phyloP scores from a whole-genome alignment of 2,329 filamentous ascomycete species.

The Tolypocladium tropicale region DNA sequence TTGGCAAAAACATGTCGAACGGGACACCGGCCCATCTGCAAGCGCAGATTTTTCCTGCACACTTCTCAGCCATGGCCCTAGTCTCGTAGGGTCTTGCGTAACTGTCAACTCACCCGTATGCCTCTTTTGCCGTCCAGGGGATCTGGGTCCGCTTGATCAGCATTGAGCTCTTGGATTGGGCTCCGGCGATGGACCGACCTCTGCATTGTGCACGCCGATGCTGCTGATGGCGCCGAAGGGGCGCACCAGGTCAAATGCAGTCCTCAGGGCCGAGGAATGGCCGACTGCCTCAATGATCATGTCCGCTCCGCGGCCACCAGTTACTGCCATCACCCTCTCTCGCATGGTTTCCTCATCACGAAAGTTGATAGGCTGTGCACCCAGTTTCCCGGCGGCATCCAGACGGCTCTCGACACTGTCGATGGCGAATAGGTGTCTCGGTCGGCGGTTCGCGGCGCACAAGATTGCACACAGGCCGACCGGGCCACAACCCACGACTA shows the following conservation, averaged over 20 bases:
- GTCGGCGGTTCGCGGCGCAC: conserved; percentile 64
- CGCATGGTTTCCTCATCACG: conserved; percentile 53
- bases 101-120: conserved; percentile 34
- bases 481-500: conserved; percentile 76
- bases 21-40: conserved; percentile 70
- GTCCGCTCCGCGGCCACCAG: conserved; percentile 74
- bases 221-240: conserved; percentile 66
- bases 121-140: conserved; percentile 55
- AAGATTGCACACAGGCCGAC: conserved; percentile 78
- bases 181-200: conserved; percentile 31
- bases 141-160: conserved; percentile 31
- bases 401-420: conserved; percentile 69
- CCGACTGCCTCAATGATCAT: conserved; percentile 74
- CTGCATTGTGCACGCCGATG: conserved; percentile 66
- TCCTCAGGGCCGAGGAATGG: conserved; percentile 55
- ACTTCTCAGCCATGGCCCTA: conserved; percentile 11
- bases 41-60: conserved; percentile 55
- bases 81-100: neutral
- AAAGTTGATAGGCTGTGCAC: conserved; percentile 79
- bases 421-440: conserved; percentile 67
- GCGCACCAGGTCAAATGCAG: conserved; percentile 60
- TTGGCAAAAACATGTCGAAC: conserved; percentile 60
- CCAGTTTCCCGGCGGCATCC: conserved; percentile 60
- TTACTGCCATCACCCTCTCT: conserved; percentile 61
- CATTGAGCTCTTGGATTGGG: neutral